Base-by-base conservation (phyloP, 2,329 filamentous ascomycete species). In the Ambrosiella xylebori region DNA sequence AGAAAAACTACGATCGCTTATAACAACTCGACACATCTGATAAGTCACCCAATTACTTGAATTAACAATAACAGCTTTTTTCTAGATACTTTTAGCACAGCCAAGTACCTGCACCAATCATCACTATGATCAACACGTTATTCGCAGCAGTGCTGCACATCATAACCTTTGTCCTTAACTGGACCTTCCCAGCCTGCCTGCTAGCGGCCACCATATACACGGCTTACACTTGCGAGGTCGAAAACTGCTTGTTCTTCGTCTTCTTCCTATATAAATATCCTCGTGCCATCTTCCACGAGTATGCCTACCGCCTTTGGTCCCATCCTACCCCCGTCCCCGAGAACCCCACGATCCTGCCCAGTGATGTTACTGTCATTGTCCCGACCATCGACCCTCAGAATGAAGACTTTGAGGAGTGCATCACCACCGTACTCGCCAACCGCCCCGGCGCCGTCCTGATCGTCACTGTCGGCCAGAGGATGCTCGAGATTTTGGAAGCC, bases 311-410 rank as follows among this genome's bases (percentile, higher is more conserved):
- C 61, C 51, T 57, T 36, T 19, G 66, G 0, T 78, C 77, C 61
- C 63, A 63, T 0, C 69, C 75, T 3, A 63, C 67, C 0, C 62
- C 65, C 0, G 59, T 67, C 0, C 64, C 61, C 0, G 35, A 15
- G 0, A 63, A 65, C 2, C 71, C 74, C 0, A 63, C 54, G 0
- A 70, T 71, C 61, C 63, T 61, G 5, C 63, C 64, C 2, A 55
- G 59, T 1, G 73, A 80, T 41, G 72, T 74, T 54, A 76, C 76
- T 0, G 72, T 79, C 17, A 68, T 81, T 51, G 64, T 81, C 1
- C 75, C 77, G 0, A 80, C 76, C 0, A 68, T 78, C 2, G 71
- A 75, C 11, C 74, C 76, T 0, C 54, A 63, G 0, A 70, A 70
- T 9, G 54, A 50, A 0, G 68, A 70, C 15, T 77, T 81, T 57